phyloP scores from a whole-genome alignment of 1,284 basidiomycete species.

The Cystobasidiaceae sp. region DNA sequence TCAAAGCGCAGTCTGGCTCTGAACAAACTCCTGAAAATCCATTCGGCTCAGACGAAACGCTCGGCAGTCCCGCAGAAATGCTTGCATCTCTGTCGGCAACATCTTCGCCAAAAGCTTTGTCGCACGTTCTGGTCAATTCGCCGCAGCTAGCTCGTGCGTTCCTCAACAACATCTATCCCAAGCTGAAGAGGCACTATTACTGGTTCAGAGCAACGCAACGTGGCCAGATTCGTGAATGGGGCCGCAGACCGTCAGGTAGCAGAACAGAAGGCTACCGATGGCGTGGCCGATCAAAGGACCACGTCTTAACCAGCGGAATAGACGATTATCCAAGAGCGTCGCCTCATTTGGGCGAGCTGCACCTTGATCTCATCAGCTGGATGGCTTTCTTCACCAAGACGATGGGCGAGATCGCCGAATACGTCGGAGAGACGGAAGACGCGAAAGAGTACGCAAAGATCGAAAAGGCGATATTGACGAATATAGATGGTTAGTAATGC shows the following conservation, averaged over 20 bases:
- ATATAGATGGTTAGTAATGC: conserved; percentile 67
- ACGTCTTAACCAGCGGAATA: conserved; percentile 88
- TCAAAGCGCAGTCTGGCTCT: conserved; percentile 49
- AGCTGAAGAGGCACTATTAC: conserved; percentile 81
- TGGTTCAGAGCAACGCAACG: conserved; percentile 93
- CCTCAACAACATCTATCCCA: conserved; percentile 71
- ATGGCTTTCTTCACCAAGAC: conserved; percentile 88
- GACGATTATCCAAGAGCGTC: conserved; percentile 85
- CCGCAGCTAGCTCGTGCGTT: conserved; percentile 61
- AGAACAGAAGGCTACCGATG: conserved; percentile 84
- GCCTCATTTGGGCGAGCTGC: conserved; percentile 83
- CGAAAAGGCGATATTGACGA: conserved; percentile 70
- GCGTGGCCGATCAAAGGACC: conserved; percentile 74
- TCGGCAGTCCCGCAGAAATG: conserved; percentile 24
- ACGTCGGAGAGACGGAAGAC: conserved; percentile 76
- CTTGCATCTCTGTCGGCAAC: conserved; percentile 50
- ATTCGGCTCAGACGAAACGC: background rate
- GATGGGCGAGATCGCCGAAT: conserved; percentile 77
- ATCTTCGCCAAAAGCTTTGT: conserved; percentile 29
- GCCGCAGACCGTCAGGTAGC: conserved; percentile 65
- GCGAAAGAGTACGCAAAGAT: conserved; percentile 66
- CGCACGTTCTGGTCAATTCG: conserved; percentile 53
- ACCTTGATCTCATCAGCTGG: conserved; percentile 88
- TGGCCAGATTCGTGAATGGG: conserved; percentile 83
- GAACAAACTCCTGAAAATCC: conserved; percentile 31